Conservation (phyloP, 2,329 filamentous ascomycete genomes). For the Ceratocystis papillata region DNA sequence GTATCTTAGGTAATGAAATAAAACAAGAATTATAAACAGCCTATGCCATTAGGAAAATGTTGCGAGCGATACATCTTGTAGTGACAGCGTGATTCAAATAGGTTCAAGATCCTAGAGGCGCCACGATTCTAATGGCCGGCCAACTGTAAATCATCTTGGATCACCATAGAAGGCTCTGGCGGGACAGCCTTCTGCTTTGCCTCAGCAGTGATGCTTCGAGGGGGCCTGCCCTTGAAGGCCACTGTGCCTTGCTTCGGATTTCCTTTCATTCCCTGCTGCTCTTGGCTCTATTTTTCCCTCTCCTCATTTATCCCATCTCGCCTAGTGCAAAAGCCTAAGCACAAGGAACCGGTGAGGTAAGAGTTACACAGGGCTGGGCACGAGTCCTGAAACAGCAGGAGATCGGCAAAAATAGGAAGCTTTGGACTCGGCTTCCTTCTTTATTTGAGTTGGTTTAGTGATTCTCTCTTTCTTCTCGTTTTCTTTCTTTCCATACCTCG, state of each 20-base stretch:
- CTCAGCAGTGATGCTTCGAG: too few species aligned
- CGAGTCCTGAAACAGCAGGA: not conserved
- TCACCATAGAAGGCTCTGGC: too few species aligned
- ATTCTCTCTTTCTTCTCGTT: not conserved
- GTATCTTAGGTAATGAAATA: conserved; percentile 7
- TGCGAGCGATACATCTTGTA: not conserved
- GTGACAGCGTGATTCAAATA: not conserved
- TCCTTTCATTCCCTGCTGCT: too few species aligned
- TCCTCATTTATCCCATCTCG: too few species aligned
- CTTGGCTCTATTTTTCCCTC: too few species aligned
- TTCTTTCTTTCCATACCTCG: too few species aligned
- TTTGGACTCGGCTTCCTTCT: not conserved
- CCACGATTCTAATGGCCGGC: too few species aligned
- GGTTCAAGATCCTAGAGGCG: too few species aligned
- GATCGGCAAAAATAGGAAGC: not conserved
- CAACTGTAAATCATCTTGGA: too few species aligned
- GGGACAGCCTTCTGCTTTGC: too few species aligned
- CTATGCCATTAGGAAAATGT: not conserved
- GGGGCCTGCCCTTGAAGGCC: too few species aligned
- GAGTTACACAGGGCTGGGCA: conserved; percentile 7
- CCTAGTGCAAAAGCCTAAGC: not conserved
- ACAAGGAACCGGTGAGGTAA: not conserved
- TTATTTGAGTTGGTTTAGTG: not conserved
- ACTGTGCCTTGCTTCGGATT: too few species aligned
- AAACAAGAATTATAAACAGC: not conserved